Percentiles rank a stretch among this genome's conserved stretches.
Evolutionary conservation across 495 filamentous ascomycete genomes (phyloP).

Genomic region (Penicillium samsonianum): DNA sequence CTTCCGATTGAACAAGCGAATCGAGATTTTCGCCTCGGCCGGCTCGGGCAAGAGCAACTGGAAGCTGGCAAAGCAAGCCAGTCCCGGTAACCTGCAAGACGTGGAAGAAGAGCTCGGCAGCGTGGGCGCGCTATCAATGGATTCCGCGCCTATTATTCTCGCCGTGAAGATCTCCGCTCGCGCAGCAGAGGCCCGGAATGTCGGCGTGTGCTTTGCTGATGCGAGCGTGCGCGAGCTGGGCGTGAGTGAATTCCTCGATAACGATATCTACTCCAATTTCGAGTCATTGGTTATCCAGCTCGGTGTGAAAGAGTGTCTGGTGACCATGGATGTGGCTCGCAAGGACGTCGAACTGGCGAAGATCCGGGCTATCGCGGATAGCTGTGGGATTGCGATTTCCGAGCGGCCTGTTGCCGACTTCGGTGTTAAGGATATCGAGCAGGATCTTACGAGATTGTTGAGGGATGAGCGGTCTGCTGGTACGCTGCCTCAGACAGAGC

Average conservation of each 20-base stretch:
- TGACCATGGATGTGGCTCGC: slow-evolving; percentile 71
- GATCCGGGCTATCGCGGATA: slow-evolving; percentile 83
- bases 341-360: slow-evolving; percentile 91
- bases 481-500: slow-evolving; percentile 81
- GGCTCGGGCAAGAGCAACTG: slow-evolving; percentile 73
- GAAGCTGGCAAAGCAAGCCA: slow-evolving; percentile 89
- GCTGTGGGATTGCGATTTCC: slow-evolving; percentile 83
- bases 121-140: slow-evolving; percentile 60
- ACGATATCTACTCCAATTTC: slow-evolving; percentile 97
- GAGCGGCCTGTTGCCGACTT: slow-evolving; percentile 78
- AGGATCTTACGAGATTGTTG: slow-evolving; percentile 83
- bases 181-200: slow-evolving; percentile 78
- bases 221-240: slow-evolving; percentile 94
- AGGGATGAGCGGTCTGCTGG: slow-evolving; percentile 79
- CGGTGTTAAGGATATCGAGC: slow-evolving; percentile 90
- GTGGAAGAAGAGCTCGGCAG: slow-evolving; percentile 91
- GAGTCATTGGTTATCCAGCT: slow-evolving; percentile 95
- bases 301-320: slow-evolving; percentile 89
- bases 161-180: slow-evolving; percentile 90
- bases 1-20: slow-evolving; percentile 82
- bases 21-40: slow-evolving; percentile 83
- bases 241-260: slow-evolving; percentile 96
- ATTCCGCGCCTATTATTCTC: slow-evolving; percentile 88
- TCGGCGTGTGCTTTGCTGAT: slow-evolving; percentile 98
- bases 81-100: slow-evolving; percentile 94